These are phyloP conservation scores for Candida neerlandica DNA, from an alignment of 1,139 yeast genomes.

Conservation along the genomic window DNA sequence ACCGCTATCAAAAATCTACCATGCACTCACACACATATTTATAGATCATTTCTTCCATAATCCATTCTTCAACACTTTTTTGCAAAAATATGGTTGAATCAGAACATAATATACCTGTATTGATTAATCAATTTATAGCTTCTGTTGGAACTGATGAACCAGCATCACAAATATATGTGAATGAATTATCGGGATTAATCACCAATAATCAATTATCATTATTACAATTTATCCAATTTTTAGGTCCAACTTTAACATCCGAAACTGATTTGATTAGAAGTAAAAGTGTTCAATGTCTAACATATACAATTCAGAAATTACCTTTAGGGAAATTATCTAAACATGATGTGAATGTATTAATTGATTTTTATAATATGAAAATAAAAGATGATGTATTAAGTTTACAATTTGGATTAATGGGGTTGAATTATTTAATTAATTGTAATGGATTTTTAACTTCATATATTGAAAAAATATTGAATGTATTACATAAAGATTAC, in stretches of 20 bases:
- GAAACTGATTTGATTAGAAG: constrained; percentile 58
- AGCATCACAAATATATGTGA: constrained; percentile 22
- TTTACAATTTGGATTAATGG: constrained; percentile 54
- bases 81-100: constrained; percentile 13
- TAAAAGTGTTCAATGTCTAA: constrained; percentile 60
- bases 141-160: constrained; percentile 29
- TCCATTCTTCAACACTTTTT: no score
- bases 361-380: constrained; percentile 65
- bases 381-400: constrained; percentile 61
- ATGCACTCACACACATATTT: no score
- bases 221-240: constrained; percentile 37
- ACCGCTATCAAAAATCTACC: no score
- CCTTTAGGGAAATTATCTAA: constrained; percentile 44
- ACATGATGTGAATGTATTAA: constrained; percentile 69
- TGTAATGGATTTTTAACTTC: constrained; percentile 49
- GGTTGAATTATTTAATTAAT: constrained; percentile 52
- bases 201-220: constrained; percentile 26
- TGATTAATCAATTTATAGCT: constrained; percentile 42
- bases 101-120: constrained; percentile 25
- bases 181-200: constrained; percentile 27
- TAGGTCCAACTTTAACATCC: constrained; percentile 61
- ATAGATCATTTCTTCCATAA: no score
- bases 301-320: constrained; percentile 48
- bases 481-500: constrained; percentile 46
- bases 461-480: constrained; percentile 40